These are phyloP conservation scores for Daldinia caldariorum DNA, from an alignment of 495 filamentous ascomycete species.

Conservation along the genomic window DNA sequence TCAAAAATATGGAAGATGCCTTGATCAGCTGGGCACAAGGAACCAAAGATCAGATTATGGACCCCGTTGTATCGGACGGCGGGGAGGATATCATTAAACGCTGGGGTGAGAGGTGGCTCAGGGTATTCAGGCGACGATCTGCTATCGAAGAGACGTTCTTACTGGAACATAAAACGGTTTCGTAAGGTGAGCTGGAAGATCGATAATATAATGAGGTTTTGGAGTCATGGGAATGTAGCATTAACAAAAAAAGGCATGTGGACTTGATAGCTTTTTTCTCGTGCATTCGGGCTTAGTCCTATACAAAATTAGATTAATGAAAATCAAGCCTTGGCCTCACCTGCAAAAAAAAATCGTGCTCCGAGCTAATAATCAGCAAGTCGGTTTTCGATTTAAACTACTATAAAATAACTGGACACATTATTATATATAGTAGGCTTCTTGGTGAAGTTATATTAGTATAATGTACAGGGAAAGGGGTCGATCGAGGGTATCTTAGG, in stretches of 20 bases:
- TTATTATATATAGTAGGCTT: neutral
- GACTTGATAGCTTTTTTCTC: slow-evolving; percentile 4
- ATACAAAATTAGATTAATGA: slow-evolving; percentile 28
- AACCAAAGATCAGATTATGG: slow-evolving; percentile 73
- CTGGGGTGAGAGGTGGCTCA: slow-evolving; percentile 88
- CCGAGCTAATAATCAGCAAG: neutral
- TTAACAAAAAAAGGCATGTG: slow-evolving; percentile 19
- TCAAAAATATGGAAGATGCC: slow-evolving; percentile 82
- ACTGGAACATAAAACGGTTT: slow-evolving; percentile 50
- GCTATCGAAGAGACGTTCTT: slow-evolving; percentile 81
- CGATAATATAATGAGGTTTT: neutral
- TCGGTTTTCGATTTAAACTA: neutral
- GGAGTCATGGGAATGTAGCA: slow-evolving; percentile 5
- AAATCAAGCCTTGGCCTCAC: slow-evolving; percentile 6
- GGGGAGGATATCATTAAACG: slow-evolving; percentile 72
- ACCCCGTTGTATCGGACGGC: slow-evolving; percentile 59
- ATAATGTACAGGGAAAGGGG: neutral
- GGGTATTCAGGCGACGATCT: slow-evolving; percentile 81
- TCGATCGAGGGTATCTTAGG: neutral
- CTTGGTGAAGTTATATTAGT: neutral
- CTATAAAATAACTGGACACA: neutral
- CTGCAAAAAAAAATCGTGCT: neutral
- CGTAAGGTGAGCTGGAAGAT: slow-evolving; percentile 29
- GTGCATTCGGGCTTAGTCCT: neutral
- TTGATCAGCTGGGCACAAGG: slow-evolving; percentile 77